These are phyloP conservation scores for Pichia rugopelliculosa DNA, from an alignment of 805 yeast genomes.

Conservation along the genomic window DNA sequence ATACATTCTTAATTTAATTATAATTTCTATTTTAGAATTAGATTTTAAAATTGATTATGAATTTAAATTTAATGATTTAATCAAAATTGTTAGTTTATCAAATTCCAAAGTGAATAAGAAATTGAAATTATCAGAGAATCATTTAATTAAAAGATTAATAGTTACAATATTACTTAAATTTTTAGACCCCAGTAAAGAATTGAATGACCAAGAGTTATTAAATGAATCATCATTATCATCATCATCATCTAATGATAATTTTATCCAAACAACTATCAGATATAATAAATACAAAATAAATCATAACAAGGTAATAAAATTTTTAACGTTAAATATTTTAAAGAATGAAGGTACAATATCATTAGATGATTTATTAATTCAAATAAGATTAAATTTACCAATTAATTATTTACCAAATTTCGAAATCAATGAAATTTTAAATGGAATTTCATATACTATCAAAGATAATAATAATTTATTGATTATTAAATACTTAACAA, in stretches of 20 bases:
- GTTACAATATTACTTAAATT: background rate
- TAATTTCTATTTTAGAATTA: background rate
- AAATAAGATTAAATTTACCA: conserved; percentile 61
- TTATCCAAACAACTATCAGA: background rate
- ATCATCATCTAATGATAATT: background rate
- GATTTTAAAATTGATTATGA: background rate
- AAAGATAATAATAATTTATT: conserved; percentile 13
- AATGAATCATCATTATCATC: too few species aligned
- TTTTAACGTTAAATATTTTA: conserved; percentile 10
- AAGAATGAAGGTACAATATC: conserved; percentile 6
- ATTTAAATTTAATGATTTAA: background rate
- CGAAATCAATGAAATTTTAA: conserved; percentile 43
- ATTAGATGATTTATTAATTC: conserved; percentile 50
- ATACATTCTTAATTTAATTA: background rate
- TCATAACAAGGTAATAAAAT: conserved; percentile 15
- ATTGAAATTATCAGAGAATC: background rate
- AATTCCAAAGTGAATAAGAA: background rate
- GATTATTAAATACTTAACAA: background rate
- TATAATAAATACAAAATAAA: conserved; percentile 1
- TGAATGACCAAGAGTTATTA: background rate
- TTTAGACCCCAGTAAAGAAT: background rate
- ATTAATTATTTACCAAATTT: conserved; percentile 41
- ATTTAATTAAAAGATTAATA: background rate
- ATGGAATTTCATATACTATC: conserved; percentile 27
- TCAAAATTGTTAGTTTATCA: background rate